Evolutionary conservation across 805 yeast genomes (phyloP), one percentile per base, ranked within the genome.

Genomic region (Sporopachydermia lactativora): DNA sequence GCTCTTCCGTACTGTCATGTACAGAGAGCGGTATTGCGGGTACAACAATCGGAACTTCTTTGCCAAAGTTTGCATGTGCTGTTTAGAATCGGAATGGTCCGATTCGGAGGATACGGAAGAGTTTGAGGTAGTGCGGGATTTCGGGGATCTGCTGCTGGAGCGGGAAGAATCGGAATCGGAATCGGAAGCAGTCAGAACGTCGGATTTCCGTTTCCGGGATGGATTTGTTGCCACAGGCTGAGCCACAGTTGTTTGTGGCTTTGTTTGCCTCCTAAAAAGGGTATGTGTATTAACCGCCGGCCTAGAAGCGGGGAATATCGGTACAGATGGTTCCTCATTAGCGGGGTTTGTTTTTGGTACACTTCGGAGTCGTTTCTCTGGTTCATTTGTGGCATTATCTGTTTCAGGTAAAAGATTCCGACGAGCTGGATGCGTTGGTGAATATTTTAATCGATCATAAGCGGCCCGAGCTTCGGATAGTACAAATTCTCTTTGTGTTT

Each of bases 21-120:
- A 73, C n/a, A 74, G 55, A 14, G 50, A 43, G 15, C 60, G 65
- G 51, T 74, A 74, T 50, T 71, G 77, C 34, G 61, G 58, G 53
- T 74, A 74, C 39, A 64, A 61, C 15, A 46, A 40, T 42, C 60
- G 65, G 61, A 74, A 74, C 49, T 66, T 66, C 6, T 54, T 52
- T 1, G 75, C 76, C 42, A 74, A 50, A 37, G 57, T 61, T 39
- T 50, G 52, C 49, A 66, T 59, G 44, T 67, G 69, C n/a, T 60
- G 57, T 34, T 54, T 50, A 36, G 54, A 45, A 39, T 47, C 49
- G 8, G 45, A 48, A 39, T 51, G 47, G 13, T 40, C 16, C 8
- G 38, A 31, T 18, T 24, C 19, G 6, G 42, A 36, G 6, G 34
- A 31, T 3, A 16, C 19, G 5, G 19, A 17, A 3, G 18, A 17